These are phyloP conservation scores for Aphanomyces stellatus DNA, from an alignment of 352 stramenopile species.

Conservation along the genomic window DNA sequence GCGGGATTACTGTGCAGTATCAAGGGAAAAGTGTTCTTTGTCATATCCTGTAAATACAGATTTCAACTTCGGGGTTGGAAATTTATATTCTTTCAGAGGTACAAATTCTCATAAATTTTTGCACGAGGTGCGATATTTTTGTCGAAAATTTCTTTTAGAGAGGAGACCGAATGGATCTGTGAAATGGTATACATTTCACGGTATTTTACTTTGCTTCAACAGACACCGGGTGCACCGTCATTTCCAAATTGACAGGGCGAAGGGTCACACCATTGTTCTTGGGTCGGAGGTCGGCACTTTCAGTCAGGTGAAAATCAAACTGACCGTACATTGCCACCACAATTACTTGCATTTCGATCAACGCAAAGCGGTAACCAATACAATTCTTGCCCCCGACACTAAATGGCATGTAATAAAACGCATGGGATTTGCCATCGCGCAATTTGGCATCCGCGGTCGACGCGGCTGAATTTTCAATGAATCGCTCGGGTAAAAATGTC, in stretches of 20 bases:
- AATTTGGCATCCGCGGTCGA: conserved; percentile 12
- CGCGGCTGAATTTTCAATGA: conserved; percentile 6
- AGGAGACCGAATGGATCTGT: no score
- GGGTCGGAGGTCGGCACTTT: not conserved
- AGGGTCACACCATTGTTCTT: not conserved
- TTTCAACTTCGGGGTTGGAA: no score
- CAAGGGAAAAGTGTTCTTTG: no score
- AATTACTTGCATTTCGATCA: conserved; percentile 37
- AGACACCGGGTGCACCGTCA: no score
- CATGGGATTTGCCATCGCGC: conserved; percentile 16
- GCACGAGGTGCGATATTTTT: no score
- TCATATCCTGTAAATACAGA: no score
- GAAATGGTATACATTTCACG: no score
- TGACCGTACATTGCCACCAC: conserved; percentile 25
- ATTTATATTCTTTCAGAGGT: no score
- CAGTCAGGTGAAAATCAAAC: conserved; percentile 22
- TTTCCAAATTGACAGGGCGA: not conserved
- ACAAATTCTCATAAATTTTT: no score
- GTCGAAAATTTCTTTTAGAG: no score
- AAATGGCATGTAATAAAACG: conserved; percentile 37
- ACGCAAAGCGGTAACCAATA: conserved; percentile 36
- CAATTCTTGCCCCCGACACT: conserved; percentile 30
- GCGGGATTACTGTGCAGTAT: no score
- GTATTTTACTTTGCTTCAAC: no score
- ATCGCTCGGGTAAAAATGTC: conserved; percentile 35